Evolutionary conservation across 129 eudicot genomes (phyloP).

Genomic region (Tagetes patula): DNA sequence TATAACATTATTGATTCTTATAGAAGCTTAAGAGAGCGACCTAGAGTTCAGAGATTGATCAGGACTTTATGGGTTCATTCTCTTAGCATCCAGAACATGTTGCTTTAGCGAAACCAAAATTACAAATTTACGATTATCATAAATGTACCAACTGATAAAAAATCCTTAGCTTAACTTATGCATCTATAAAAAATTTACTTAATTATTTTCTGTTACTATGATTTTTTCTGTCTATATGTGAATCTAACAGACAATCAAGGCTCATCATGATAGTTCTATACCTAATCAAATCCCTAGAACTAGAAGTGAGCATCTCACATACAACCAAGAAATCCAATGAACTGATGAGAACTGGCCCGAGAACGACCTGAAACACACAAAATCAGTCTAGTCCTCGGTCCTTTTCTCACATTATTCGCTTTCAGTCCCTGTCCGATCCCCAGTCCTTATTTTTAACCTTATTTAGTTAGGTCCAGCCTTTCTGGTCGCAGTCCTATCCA

Average conservation of each 20-base stretch:
- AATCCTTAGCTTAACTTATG: neutral
- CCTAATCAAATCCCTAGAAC: neutral
- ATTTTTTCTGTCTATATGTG: neutral
- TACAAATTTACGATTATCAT: neutral
- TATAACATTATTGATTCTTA: neutral
- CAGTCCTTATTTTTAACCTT: no score
- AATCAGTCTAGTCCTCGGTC: no score
- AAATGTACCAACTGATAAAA: neutral
- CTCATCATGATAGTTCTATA: neutral
- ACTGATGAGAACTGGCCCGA: no score
- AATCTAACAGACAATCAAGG: neutral
- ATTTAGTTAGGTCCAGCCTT: no score
- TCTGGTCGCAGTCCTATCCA: no score
- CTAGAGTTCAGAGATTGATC: neutral
- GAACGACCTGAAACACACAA: no score
- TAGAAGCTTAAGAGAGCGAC: neutral
- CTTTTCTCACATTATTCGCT: no score
- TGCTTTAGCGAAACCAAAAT: neutral
- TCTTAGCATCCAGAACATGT: neutral
- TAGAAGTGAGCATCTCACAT: no score
- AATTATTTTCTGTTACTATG: neutral
- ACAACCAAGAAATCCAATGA: no score
- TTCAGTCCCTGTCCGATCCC: no score
- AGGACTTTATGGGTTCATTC: neutral
- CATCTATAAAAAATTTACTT: neutral